phyloP scores from a whole-genome alignment of 352 stramenopile species.

The Halophytophthora polymorphica region DNA sequence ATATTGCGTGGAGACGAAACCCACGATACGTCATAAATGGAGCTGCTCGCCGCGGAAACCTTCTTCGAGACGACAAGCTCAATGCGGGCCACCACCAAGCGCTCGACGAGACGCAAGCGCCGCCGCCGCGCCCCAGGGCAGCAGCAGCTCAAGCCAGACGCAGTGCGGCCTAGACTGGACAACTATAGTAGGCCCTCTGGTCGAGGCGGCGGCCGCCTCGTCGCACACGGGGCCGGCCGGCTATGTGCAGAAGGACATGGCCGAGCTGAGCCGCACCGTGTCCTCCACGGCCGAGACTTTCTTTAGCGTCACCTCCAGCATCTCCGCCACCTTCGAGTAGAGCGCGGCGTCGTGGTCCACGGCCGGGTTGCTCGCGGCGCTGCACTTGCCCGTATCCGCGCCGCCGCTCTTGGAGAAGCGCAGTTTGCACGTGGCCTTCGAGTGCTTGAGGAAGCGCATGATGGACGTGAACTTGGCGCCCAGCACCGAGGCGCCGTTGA shows the following conservation, averaged over 20 bases:
- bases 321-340: conserved; percentile 65
- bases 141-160: too few relatives aligned
- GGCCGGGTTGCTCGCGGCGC: conserved; percentile 27
- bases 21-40: too few relatives aligned
- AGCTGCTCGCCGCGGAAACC: too few relatives aligned
- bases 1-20: too few relatives aligned
- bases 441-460: conserved; percentile 76
- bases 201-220: too few relatives aligned
- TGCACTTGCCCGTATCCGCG: conserved; percentile 19
- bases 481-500: conserved; percentile 66
- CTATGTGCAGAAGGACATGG: conserved; percentile 67
- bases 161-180: too few relatives aligned
- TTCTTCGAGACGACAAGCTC: too few relatives aligned
- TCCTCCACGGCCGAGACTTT: conserved; percentile 75
- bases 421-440: conserved; percentile 74
- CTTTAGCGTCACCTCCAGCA: conserved; percentile 73
- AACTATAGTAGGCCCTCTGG: too few relatives aligned
- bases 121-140: too few relatives aligned
- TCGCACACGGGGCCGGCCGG: too few relatives aligned
- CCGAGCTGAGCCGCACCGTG: conserved; percentile 66
- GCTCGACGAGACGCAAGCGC: too few relatives aligned
- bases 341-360: conserved; percentile 37
- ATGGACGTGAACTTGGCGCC: conserved; percentile 60
- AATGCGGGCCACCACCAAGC: too few relatives aligned
- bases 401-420: conserved; percentile 42